Percentiles rank a stretch among this genome's conserved stretches.
phyloP scores from a whole-genome alignment of 495 filamentous ascomycete genomes.

The Aspergillus sclerotioniger region DNA sequence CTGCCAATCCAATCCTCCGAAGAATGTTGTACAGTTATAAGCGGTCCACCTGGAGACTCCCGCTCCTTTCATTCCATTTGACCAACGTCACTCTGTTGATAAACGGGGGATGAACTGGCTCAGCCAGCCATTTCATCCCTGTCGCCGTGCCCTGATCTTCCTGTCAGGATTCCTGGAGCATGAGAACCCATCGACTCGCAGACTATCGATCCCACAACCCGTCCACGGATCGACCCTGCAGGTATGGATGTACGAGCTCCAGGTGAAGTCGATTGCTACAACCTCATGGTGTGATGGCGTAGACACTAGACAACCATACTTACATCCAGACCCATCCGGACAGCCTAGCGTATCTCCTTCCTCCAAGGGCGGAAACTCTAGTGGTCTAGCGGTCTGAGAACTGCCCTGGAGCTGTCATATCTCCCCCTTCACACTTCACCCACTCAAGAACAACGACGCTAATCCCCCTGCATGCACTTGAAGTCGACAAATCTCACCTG shows the following conservation, averaged over 20 bases:
- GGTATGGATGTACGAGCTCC: background rate
- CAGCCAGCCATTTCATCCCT: background rate
- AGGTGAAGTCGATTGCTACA: background rate
- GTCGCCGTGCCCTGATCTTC: background rate
- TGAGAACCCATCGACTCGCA: background rate
- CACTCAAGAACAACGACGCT: background rate
- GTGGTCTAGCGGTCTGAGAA: constrained; percentile 10
- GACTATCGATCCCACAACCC: background rate
- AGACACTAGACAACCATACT: background rate
- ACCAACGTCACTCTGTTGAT: background rate
- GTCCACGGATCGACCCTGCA: constrained; percentile 5
- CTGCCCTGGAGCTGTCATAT: constrained; percentile 18
- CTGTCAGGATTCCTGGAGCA: background rate
- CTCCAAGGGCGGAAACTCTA: background rate
- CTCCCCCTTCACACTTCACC: constrained; percentile 1
- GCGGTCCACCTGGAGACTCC: constrained; percentile 8
- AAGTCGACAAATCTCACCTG: constrained; percentile 6
- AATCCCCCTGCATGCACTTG: constrained; percentile 10
- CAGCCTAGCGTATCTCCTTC: background rate
- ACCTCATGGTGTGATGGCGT: background rate
- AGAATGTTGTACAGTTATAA: constrained; percentile 14
- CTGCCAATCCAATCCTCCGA: constrained; percentile 2
- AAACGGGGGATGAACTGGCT: background rate
- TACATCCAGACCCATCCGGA: background rate
- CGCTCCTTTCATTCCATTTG: constrained; percentile 7